phyloP scores from a whole-genome alignment of 352 stramenopile species.

The Pythium rhizo-oryzae region DNA sequence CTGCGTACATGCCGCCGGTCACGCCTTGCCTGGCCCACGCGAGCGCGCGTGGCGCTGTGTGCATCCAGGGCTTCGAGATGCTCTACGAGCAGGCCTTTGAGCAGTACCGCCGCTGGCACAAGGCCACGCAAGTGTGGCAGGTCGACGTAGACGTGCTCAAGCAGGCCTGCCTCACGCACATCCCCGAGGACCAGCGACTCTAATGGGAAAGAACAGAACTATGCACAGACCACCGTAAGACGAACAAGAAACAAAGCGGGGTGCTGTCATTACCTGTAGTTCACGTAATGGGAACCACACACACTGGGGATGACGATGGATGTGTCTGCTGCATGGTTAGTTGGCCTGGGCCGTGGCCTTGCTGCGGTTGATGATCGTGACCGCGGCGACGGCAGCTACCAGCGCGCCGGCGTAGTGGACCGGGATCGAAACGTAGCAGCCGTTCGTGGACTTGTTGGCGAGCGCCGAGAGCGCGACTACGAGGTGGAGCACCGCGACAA shows the following conservation, averaged over 20 bases:
- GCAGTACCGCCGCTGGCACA: constrained; percentile 96
- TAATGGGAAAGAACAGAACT: background rate
- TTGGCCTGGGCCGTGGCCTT: constrained; percentile 36
- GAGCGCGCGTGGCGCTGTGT: constrained; percentile 71
- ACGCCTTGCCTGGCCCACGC: constrained; percentile 94
- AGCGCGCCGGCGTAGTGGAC: constrained; percentile 70
- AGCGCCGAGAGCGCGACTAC: constrained; percentile 75
- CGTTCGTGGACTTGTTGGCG: constrained; percentile 77
- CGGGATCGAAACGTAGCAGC: constrained; percentile 76
- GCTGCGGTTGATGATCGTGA: constrained; percentile 44
- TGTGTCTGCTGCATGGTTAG: background rate
- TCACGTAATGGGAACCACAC: background rate
- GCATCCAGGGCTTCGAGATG: constrained; percentile 98
- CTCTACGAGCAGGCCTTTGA: constrained; percentile 97
- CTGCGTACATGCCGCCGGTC: constrained; percentile 97
- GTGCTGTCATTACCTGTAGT: background rate
- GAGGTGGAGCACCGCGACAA: constrained; percentile 73
- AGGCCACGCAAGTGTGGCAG: constrained; percentile 43
- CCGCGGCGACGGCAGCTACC: constrained; percentile 47
- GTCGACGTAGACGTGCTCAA: constrained; percentile 61
- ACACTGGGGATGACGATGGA: background rate
- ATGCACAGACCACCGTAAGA: background rate
- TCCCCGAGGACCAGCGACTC: constrained; percentile 59
- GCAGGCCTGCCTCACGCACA: constrained; percentile 54
- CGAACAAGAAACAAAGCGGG: background rate